Conservation (phyloP, 169 alveolate genomes). For the Plasmodium blacklocki region DNA sequence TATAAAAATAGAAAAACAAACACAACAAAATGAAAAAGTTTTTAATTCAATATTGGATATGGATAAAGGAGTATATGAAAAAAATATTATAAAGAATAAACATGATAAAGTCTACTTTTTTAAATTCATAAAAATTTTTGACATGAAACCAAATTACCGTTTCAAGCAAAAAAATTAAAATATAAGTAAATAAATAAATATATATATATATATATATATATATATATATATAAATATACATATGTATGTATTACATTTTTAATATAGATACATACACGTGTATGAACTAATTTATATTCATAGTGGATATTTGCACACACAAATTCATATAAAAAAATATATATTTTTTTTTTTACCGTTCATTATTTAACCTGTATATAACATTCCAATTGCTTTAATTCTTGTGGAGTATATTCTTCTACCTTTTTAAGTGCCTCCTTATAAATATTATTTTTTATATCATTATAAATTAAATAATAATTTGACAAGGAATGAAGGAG, state of each 20-base stretch:
- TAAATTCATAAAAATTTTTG: conserved; percentile 70
- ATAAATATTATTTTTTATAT: conserved; percentile 33
- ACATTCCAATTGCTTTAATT: conserved; percentile 32
- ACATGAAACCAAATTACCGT: conserved; percentile 75
- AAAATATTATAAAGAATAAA: not conserved
- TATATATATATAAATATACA: too few species aligned
- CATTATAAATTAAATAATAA: conserved; percentile 41
- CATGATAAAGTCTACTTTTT: conserved; percentile 53
- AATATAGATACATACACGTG: too few species aligned
- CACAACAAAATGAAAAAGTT: conserved; percentile 3
- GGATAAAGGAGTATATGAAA: not conserved
- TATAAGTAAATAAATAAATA: not conserved
- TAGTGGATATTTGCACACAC: too few species aligned
- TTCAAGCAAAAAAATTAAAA: conserved; percentile 26
- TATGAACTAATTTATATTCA: too few species aligned
- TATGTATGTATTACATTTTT: too few species aligned
- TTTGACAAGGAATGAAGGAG: conserved; percentile 57
- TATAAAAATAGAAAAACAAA: not conserved
- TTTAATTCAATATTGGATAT: not conserved
- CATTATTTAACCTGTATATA: conserved; percentile 25
- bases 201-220: too few species aligned
- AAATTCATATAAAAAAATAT: not conserved
- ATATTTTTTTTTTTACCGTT: not conserved
- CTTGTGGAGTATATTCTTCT: conserved; percentile 38
- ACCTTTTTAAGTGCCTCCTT: conserved; percentile 2